Conservation (phyloP, 2,329 filamentous ascomycete species). For the Plectosphaerella sp. region DNA sequence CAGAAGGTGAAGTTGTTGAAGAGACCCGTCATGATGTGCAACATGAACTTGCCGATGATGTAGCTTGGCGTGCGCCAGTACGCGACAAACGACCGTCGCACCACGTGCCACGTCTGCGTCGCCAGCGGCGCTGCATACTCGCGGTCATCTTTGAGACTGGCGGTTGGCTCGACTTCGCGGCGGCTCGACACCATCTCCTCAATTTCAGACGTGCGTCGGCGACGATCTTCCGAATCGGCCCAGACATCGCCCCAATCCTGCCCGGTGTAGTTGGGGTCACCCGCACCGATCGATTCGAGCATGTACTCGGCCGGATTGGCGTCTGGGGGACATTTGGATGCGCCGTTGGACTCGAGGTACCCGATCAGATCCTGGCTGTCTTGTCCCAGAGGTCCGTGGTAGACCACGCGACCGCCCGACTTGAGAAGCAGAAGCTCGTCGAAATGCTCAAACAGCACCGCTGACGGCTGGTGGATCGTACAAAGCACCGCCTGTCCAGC, state of each 20-base stretch:
- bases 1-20: conserved; percentile 72
- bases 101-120: conserved; percentile 49
- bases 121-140: conserved; percentile 60
- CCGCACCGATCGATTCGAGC: conserved; percentile 54
- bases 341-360: conserved; percentile 49
- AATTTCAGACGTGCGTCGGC: conserved; percentile 44
- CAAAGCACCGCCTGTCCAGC: conserved; percentile 52
- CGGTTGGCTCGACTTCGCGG: conserved; percentile 28
- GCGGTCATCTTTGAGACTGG: conserved; percentile 41
- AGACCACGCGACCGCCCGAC: conserved; percentile 35
- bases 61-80: conserved; percentile 66
- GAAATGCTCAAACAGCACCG: conserved; percentile 13
- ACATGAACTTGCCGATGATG: conserved; percentile 55
- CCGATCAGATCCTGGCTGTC: conserved; percentile 42
- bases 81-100: conserved; percentile 53
- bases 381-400: conserved; percentile 48
- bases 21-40: conserved; percentile 58
- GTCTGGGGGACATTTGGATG: conserved; percentile 37
- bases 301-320: conserved; percentile 53
- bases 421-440: conserved; percentile 21
- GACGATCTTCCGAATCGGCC: conserved; percentile 45
- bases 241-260: conserved; percentile 62
- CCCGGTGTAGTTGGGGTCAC: conserved; percentile 54
- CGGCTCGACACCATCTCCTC: conserved; percentile 44
- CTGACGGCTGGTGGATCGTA: conserved; percentile 14